These are phyloP conservation scores for Entomortierella lignicola DNA, from an alignment of 192 early-diverging fungal genomes.

Conservation along the genomic window DNA sequence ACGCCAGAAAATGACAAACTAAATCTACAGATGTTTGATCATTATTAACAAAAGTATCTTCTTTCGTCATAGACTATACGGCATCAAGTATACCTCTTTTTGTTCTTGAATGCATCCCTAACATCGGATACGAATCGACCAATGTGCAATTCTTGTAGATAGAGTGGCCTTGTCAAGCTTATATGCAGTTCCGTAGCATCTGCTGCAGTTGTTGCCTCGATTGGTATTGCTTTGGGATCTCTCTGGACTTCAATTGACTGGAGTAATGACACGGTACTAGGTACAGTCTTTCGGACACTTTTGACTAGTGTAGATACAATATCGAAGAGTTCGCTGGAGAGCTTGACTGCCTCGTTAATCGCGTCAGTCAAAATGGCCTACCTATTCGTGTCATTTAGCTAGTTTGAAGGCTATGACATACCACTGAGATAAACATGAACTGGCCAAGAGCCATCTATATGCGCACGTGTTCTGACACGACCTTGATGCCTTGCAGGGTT, in stretches of 20 bases:
- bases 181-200: slow-evolving; percentile 42
- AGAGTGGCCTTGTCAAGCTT: slow-evolving; percentile 37
- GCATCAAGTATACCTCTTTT: slow-evolving; percentile 12
- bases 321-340: slow-evolving; percentile 37
- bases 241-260: slow-evolving; percentile 22
- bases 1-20: slow-evolving; percentile 35
- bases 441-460: slow-evolving; percentile 45
- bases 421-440: slow-evolving; percentile 50
- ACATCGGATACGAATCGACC: slow-evolving; percentile 35
- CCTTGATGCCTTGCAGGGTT: slow-evolving; percentile 34
- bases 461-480: slow-evolving; percentile 14
- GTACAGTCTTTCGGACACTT: slow-evolving; percentile 9
- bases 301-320: slow-evolving; percentile 17
- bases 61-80: not conserved
- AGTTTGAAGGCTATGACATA: not conserved
- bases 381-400: no score
- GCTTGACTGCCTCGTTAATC: slow-evolving; percentile 9
- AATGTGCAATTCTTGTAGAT: slow-evolving; percentile 38
- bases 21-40: slow-evolving; percentile 15
- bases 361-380: not conserved
- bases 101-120: slow-evolving; percentile 23
- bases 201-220: slow-evolving; percentile 21
- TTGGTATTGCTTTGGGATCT: not conserved
- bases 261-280: slow-evolving; percentile 26
- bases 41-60: not conserved